Conservation (phyloP, 208 protist genomes). For the Acanthamoeba triangularis region DNA sequence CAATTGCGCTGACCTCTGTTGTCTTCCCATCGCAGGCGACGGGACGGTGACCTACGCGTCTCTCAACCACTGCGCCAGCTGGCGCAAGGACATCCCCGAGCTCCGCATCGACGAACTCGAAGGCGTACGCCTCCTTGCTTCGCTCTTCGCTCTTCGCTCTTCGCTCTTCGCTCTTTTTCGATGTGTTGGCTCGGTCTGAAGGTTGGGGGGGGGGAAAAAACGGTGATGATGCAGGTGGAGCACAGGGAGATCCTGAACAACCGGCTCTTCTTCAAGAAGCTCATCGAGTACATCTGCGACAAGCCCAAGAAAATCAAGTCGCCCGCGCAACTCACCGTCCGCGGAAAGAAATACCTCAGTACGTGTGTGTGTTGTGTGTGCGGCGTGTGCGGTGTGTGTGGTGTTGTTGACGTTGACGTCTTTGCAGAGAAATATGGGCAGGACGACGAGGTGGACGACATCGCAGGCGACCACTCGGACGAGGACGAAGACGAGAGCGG, state of each 20-base stretch:
- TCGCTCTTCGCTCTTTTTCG: neutral
- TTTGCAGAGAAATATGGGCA: neutral
- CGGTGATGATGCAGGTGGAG: neutral
- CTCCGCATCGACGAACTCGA: slow-evolving; percentile 44
- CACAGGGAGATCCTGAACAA: slow-evolving; percentile 63
- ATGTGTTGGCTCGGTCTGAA: neutral
- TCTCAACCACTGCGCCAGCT: slow-evolving; percentile 25
- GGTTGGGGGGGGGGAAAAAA: neutral
- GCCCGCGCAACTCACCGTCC: slow-evolving; percentile 20
- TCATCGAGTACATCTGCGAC: slow-evolving; percentile 58
- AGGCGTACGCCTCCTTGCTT: neutral
- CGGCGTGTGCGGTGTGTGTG: no score
- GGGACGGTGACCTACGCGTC: slow-evolving; percentile 43
- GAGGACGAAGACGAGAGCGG: neutral
- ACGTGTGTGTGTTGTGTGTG: neutral
- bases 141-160: neutral
- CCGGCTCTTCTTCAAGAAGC: slow-evolving; percentile 53
- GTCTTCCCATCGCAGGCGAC: neutral
- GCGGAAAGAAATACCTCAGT: slow-evolving; percentile 46
- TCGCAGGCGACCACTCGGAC: neutral
- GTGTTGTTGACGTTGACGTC: neutral
- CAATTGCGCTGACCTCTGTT: neutral
- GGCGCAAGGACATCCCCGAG: slow-evolving; percentile 34
- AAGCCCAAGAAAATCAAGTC: slow-evolving; percentile 50
- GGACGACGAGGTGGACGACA: slow-evolving; percentile 34